These are phyloP conservation scores for Neurospora sp. DNA, from an alignment of 2,329 filamentous ascomycete species.

Conservation along the genomic window DNA sequence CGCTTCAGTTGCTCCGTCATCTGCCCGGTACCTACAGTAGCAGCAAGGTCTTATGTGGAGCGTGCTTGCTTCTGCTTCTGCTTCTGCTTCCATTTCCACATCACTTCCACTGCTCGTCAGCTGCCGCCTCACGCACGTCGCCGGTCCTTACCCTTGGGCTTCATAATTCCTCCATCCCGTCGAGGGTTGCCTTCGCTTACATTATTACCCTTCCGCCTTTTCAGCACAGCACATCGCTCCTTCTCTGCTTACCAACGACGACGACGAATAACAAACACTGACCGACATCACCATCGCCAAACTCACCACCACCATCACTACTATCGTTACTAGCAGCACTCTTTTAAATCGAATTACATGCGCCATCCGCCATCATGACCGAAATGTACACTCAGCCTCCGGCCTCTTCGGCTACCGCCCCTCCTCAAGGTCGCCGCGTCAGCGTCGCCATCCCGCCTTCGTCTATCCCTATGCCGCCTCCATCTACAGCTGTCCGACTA, in stretches of 20 bases:
- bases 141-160: slow-evolving; percentile 1
- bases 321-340: not conserved
- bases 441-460: slow-evolving; percentile 12
- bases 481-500: slow-evolving; percentile 21
- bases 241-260: not conserved
- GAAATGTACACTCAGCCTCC: slow-evolving; percentile 16
- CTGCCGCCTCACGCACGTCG: not conserved
- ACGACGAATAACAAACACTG: not conserved
- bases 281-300: not conserved
- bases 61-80: not conserved
- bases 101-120: not conserved
- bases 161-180: not conserved
- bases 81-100: not conserved
- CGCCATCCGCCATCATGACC: slow-evolving; percentile 10
- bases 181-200: slow-evolving; percentile 16
- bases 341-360: slow-evolving; percentile 8
- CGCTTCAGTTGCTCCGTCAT: not conserved
- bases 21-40: not conserved
- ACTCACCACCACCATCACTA: not conserved
- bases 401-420: slow-evolving; percentile 11
- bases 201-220: slow-evolving; percentile 4
- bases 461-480: slow-evolving; percentile 20
- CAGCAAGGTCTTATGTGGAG: not conserved
- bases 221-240: not conserved
- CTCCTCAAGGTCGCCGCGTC: slow-evolving; percentile 8